A percentile compares a stretch with the other conserved stretches of the same genome.
phyloP scores from a whole-genome alignment of 1,284 basidiomycete genomes.

The Ustilago sp. region DNA sequence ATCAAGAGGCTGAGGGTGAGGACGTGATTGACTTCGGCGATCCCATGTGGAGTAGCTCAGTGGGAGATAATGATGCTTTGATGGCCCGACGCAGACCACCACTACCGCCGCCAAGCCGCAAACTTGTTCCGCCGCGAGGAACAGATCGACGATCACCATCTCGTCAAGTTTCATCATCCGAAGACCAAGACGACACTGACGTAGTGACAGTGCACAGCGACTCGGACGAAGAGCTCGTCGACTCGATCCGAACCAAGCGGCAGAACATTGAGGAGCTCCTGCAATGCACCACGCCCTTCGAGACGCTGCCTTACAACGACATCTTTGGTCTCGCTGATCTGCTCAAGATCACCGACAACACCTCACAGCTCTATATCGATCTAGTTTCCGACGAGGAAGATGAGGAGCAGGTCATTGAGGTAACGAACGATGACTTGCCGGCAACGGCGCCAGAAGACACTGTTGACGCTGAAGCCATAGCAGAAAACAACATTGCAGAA shows the following conservation, averaged over 20 bases:
- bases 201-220: conserved; percentile 39
- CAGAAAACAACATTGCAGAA: background rate
- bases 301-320: conserved; percentile 48
- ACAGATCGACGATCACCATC: background rate
- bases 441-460: conserved; percentile 1
- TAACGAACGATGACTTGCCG: background rate
- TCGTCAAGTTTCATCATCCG: conserved; percentile 17
- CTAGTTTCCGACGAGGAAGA: conserved; percentile 40
- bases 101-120: background rate
- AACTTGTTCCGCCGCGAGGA: background rate
- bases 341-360: conserved; percentile 27
- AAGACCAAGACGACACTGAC: conserved; percentile 37
- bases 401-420: background rate
- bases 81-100: background rate
- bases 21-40: conserved; percentile 46
- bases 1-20: conserved; percentile 31
- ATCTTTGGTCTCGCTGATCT: conserved; percentile 42
- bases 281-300: conserved; percentile 38
- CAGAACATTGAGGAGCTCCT: conserved; percentile 48
- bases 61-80: background rate
- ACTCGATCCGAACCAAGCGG: conserved; percentile 30
- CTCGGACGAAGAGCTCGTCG: conserved; percentile 42
- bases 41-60: conserved; percentile 20
- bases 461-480: conserved; percentile 5
- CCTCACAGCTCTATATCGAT: conserved; percentile 35